phyloP scores from a whole-genome alignment of 2,329 filamentous ascomycete genomes.

The Fusarium haematococcum region DNA sequence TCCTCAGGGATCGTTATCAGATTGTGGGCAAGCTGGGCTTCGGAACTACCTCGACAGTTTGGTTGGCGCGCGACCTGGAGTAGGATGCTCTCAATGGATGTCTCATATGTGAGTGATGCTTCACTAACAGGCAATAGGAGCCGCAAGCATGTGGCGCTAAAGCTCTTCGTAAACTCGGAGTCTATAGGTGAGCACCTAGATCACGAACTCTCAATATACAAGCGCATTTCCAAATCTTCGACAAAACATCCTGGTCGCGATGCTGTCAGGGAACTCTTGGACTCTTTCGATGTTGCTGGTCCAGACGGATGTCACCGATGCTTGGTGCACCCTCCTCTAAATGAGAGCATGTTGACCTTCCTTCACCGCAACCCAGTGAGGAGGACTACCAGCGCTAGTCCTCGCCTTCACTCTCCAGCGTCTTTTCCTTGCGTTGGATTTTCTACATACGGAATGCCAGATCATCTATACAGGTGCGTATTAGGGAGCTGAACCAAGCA shows the following conservation, averaged over 20 bases:
- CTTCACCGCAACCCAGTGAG: slow-evolving; percentile 53
- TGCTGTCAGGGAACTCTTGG: slow-evolving; percentile 50
- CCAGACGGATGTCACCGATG: slow-evolving; percentile 52
- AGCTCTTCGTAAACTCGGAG: slow-evolving; percentile 44
- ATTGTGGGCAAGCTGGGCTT: slow-evolving; percentile 56
- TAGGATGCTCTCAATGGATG: slow-evolving; percentile 6
- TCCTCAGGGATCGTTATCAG: slow-evolving; percentile 47
- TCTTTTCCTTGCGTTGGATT: slow-evolving; percentile 59
- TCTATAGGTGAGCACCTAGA: slow-evolving; percentile 43
- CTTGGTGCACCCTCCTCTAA: slow-evolving; percentile 56
- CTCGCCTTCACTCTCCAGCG: slow-evolving; percentile 51
- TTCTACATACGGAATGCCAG: slow-evolving; percentile 58
- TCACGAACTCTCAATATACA: slow-evolving; percentile 57
- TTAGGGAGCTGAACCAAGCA: not conserved
- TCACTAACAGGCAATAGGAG: slow-evolving; percentile 27
- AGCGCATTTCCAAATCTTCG: slow-evolving; percentile 47
- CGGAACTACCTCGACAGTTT: slow-evolving; percentile 56
- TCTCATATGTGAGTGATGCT: not conserved
- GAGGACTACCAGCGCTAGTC: slow-evolving; percentile 51
- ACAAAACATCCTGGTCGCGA: slow-evolving; percentile 47
- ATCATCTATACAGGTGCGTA: slow-evolving; percentile 59
- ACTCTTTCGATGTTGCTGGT: slow-evolving; percentile 52
- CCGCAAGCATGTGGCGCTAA: slow-evolving; percentile 50
- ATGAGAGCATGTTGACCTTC: slow-evolving; percentile 55
- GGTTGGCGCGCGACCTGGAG: slow-evolving; percentile 52